Evolutionary conservation across 2,329 filamentous ascomycete genomes (phyloP), one percentile per base, ranked within the genome.

Genomic region (Sporothrix protearum): DNA sequence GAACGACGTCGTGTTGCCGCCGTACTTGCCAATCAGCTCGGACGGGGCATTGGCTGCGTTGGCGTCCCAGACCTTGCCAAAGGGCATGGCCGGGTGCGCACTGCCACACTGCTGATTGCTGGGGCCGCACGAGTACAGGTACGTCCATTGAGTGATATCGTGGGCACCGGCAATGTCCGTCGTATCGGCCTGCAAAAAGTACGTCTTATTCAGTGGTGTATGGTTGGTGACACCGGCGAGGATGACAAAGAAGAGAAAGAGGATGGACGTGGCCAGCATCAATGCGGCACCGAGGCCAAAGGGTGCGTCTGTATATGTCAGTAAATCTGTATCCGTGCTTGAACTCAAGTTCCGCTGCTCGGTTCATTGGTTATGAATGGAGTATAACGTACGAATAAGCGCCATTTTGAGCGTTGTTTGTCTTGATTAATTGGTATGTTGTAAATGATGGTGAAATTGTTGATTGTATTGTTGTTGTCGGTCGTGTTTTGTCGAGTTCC

Each of bases 121-220:
- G 39, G 83, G 83, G 69, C 89, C 88, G 82, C 94, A 97, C 73
- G 96, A 84, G 80, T 92, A 90, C 85, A 96, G 96, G 82, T 91
- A 97, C 47, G 94, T 96, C 95, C 95, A 98, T 82, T 95, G 90
- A 14, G 93, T 90, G 22, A 86, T 76, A 68, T 84, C 74, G 69
- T 90, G 87, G 14, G 93, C 90, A 64, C 90, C 89, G 2, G 86
- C 83, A 78, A 97, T 94, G 78, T 85, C 88, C 42, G 82, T 83
- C 0, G 94, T 97, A 78, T 92, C 87, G 77, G 92, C 92, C 78
- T 91, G 85, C 42, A 98, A 88, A 84, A 97, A 97, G 82, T 93
- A 97, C 75, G 94, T 93, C 72, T 89, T 83, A 80, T 91, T 88
- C 71, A 96, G 83, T 1, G 87, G 87, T 7, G 83, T 78, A n/a